Evolutionary conservation across 192 early-diverging fungal species (phyloP), one percentile per base, ranked within the genome.

Genomic region (Linderina pennispora): DNA sequence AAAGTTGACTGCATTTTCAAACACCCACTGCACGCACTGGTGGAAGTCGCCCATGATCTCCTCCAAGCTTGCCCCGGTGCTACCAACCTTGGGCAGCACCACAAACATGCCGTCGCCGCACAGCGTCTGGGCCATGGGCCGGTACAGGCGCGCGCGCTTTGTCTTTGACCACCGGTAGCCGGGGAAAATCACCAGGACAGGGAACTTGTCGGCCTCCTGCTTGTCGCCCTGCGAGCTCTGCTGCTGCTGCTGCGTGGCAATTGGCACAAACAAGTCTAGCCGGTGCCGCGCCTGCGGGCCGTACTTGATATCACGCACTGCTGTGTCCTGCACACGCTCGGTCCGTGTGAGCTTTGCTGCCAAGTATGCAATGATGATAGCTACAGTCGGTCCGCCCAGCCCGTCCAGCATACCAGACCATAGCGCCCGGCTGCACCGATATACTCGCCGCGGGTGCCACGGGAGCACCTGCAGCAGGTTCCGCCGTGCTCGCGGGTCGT

Each of bases 51-150:
- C 34, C 50, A 73, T 37, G 1, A 50, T 56, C 23, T 60, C 69
- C 16, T 57, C 62, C 3, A 56, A 53, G n/a, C 45, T 45, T 0
- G 56, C 62, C 9, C 43, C 65, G 2, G 33, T 46, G 38, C 42
- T 50, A 42, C 69, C 69, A 21, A 73, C 57, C 8, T 62, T 62
- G 23, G 69, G 69, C 50, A 73, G 31, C 23, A 73, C 62, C 17
- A 73, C 69, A 39, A 73, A 73, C 53, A 61, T 52, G 6, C 69
- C 69, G 46, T 65, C 62, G 40, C 54, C 50, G 50, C 69, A 73
- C 38, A 73, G 62, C 1, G 61, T 73, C 53, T 73, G 69, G 14
- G 69, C 69, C 69, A 73, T 73, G 4, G 69, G 69, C 16, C 62
- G 62, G 50, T 73, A 73, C 46, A 73, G 39, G 40, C 69, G 62